Conservation (phyloP, 331 rosid species). For the Cydonia oblonga region DNA sequence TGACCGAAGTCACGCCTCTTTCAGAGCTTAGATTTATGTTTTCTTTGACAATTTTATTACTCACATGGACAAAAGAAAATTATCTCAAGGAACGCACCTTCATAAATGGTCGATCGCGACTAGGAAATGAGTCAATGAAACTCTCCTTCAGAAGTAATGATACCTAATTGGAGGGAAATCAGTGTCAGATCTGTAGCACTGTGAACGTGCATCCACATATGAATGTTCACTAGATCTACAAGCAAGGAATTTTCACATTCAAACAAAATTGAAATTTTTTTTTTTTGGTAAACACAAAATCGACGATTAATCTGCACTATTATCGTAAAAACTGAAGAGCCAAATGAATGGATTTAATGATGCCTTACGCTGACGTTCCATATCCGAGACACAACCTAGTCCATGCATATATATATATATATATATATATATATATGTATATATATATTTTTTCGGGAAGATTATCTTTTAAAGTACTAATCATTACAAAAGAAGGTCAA, state of each 20-base stretch:
- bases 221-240: not conserved
- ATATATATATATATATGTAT: not conserved
- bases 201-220: not conserved
- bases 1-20: not conserved
- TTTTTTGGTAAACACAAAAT: too few relatives aligned
- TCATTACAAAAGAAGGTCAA: not conserved
- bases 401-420: not conserved
- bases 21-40: not conserved
- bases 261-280: not conserved
- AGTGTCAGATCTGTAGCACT: conserved; percentile 11
- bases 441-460: not conserved
- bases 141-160: conserved; percentile 98
- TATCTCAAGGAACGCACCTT: conserved; percentile 48
- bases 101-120: conserved; percentile 84
- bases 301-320: not conserved
- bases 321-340: not conserved
- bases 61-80: not conserved
- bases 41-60: too few relatives aligned
- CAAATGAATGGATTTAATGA: not conserved
- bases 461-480: not conserved
- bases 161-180: conserved; percentile 42
- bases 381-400: not conserved
- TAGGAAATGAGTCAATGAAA: conserved; percentile 79
- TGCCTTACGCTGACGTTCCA: not conserved
- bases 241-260: not conserved